A percentile compares a stretch with the other conserved stretches of the same genome.
These are phyloP conservation scores for Hanseniaspora sp. DNA, from an alignment of 1,139 yeast species.

Conservation along the genomic window DNA sequence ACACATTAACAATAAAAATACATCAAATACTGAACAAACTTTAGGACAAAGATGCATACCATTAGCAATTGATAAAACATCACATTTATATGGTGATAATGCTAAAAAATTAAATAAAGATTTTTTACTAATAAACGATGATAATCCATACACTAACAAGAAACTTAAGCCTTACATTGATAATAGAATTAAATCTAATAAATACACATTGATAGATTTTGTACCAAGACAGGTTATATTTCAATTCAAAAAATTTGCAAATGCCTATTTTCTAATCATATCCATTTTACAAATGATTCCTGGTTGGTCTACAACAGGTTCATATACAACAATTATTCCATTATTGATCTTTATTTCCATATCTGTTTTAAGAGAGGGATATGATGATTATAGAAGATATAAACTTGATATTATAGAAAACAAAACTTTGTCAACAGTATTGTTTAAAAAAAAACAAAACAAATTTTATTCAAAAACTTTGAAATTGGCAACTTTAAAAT, in stretches of 20 bases:
- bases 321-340: slow-evolving; percentile 89
- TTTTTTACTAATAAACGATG: background rate
- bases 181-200: slow-evolving; percentile 74
- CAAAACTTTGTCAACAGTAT: slow-evolving; percentile 39
- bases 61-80: background rate
- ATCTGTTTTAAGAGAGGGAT: slow-evolving; percentile 86
- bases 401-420: slow-evolving; percentile 78
- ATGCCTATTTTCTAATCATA: slow-evolving; percentile 70
- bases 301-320: slow-evolving; percentile 94
- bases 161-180: slow-evolving; percentile 41
- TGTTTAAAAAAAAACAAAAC: slow-evolving; percentile 19
- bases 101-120: background rate
- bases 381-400: slow-evolving; percentile 84
- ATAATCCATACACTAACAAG: background rate
- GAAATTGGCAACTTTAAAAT: background rate
- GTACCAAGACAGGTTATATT: slow-evolving; percentile 80
- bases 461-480: slow-evolving; percentile 10
- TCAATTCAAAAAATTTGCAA: slow-evolving; percentile 87
- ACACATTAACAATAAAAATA: no score
- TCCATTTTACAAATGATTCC: slow-evolving; percentile 94
- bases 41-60: background rate
- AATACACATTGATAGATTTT: slow-evolving; percentile 71
- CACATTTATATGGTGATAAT: background rate
- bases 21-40: background rate
- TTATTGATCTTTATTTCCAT: slow-evolving; percentile 76